Percentiles rank a stretch among this genome's conserved stretches.
Evolutionary conservation across 352 stramenopile genomes (phyloP).

Genomic region (Phytophthora kernoviae): DNA sequence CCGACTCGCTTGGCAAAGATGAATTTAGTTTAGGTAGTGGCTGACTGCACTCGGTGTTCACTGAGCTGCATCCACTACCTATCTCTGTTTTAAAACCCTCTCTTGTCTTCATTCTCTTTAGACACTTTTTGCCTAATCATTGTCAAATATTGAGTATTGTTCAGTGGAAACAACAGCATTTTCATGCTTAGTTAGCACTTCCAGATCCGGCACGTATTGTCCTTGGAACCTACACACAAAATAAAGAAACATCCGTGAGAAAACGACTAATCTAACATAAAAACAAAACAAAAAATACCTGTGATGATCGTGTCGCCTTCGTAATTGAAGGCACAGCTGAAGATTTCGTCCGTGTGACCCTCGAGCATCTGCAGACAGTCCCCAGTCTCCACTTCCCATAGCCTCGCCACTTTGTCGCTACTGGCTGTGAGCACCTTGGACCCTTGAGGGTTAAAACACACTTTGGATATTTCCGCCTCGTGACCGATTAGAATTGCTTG

Average conservation of each 20-base stretch:
- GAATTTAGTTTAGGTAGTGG: conserved; percentile 18
- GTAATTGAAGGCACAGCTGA: conserved; percentile 97
- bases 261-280: not conserved
- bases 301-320: conserved; percentile 97
- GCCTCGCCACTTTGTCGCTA: conserved; percentile 93
- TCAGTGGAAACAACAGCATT: no score
- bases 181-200: conserved; percentile 49
- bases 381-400: conserved; percentile 95
- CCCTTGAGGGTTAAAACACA: conserved; percentile 96
- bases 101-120: conserved; percentile 8
- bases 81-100: conserved; percentile 21
- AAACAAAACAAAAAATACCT: conserved; percentile 53
- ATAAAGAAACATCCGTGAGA: conserved; percentile 8
- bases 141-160: no score
- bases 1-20: conserved; percentile 1
- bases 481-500: conserved; percentile 95
- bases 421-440: conserved; percentile 94
- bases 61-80: not conserved
- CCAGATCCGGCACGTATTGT: conserved; percentile 88
- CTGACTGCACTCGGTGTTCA: not conserved
- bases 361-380: conserved; percentile 95
- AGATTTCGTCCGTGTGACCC: conserved; percentile 97
- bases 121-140: conserved; percentile 5
- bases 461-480: conserved; percentile 95
- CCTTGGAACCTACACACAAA: conserved; percentile 63